Base-by-base conservation (phyloP, 148 eudicot genomes). In the Rheum nobile region DNA sequence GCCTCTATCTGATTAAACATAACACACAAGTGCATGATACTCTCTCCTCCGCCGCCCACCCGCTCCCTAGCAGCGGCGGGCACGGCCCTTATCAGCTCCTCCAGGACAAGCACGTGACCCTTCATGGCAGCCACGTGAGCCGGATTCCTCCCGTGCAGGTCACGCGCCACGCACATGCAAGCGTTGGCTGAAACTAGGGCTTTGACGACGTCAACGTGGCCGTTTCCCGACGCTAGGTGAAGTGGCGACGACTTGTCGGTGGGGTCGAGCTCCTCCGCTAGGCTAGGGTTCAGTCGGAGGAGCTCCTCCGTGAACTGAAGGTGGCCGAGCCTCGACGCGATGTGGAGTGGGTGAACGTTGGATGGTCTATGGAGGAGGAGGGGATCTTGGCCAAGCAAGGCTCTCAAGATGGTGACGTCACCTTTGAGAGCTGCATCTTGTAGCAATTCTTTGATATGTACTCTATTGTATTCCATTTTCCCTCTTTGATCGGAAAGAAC, bases 141-240 rank as follows among this genome's bases (percentile, higher is more conserved):
- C 22, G 77, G 77, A 1, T 75, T 75, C 35, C 70, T 75, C 11
- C 77, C 77, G 4, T 75, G 41, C 9, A 42, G 9, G 57, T 75
- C 77, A 43, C 72, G 57, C 5, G 71, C 57, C 0, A 75, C 42
- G 71, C 77, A 75, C 77, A 75, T 63, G 41, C 35, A 4, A 1
- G 43, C 38, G 34, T 48, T 75, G 19, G 10, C 16, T 11, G 34
- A 9, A 22, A 65, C 22, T 7, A 75, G 41, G 22, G 57, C 35
- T 46, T 43, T 65, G 31, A 75, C 77, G 35, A 75, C 35, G 14
- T 63, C 77, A 2, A 44, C 8, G 34, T 75, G 71, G 26, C 72
- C 72, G 46, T 77, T 71, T 4, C 70, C 63, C 1, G 87, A 59
- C 28, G 89, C 85, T 19, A 80, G 32, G 75, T 86, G 89, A 54